Base-by-base conservation (phyloP, 345 rosid genomes). In the Murraya paniculata region DNA sequence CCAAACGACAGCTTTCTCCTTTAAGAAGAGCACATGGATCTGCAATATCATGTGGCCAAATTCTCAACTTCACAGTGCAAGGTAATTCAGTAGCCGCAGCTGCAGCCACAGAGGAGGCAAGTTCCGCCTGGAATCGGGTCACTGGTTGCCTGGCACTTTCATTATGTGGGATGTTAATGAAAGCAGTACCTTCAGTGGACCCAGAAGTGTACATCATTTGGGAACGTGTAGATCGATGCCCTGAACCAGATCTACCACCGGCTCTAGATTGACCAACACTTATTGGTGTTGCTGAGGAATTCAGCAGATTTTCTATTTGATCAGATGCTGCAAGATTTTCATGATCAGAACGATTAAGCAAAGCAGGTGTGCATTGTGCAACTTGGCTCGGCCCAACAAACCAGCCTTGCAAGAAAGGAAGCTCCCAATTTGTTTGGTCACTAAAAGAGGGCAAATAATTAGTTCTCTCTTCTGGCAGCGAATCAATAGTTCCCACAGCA, bases 71-170 rank as follows among this genome's bases (percentile, higher is more conserved):
- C 82, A 95, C 99, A 41, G 99, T 92, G 80, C 98, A 95, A 65
- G 99, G 99, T 75, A 91, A 87, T 86, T 95, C 98, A 61, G 98
- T 94, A 69, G 98, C 93, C 74, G 92, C 89, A 55, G 86, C 89
- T 31, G 91, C 85, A 25, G 97, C 92, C 83, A 94, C 80, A 7
- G 98, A 89, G 5, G 92, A 77, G 79, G 98, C 93, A 70, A 93
- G 80, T 81, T 95, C 97, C 75, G 91, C 81, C 36, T 87, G 93
- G 27, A 93, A 80, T 84, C 91, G 88, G 74, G 84, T 91, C 22
- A 88, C 84, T 50, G 93, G 90, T 75, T 88, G 95, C 83, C 82
- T 55, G 24, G 87, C 87, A 78, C 65, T 56, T 25, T 80, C 85
- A 72, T 85, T 85, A n/a, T 71, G 85, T 58, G 60, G 85, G 35